phyloP scores from a whole-genome alignment of 2,329 filamentous ascomycete species.

The Colletotrichum sp. region DNA sequence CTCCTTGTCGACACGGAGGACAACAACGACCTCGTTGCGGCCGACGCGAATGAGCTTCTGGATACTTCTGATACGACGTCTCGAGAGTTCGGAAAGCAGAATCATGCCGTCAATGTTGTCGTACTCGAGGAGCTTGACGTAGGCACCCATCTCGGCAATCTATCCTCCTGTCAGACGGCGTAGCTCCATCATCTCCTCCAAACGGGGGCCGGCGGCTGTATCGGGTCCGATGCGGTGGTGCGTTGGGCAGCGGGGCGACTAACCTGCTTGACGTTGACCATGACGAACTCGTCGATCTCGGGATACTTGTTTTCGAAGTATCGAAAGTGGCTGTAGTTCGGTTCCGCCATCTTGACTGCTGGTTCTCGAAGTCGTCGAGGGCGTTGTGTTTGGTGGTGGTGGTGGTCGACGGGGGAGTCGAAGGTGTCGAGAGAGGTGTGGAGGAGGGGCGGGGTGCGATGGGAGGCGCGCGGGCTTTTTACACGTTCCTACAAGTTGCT shows the following conservation, averaged over 20 bases:
- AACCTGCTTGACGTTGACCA: conserved; percentile 99
- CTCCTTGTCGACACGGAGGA: conserved; percentile 98
- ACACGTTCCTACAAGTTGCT: not conserved
- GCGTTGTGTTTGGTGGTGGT: conserved; percentile 19
- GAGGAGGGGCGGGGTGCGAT: conserved; percentile 34
- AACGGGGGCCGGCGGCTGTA: not conserved
- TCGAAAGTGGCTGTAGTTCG: conserved; percentile 73
- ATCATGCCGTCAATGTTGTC: conserved; percentile 99
- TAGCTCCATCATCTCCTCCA: not conserved
- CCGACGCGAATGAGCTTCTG: conserved; percentile 99
- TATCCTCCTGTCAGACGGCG: conserved; percentile 39
- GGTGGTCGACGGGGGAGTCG: not conserved
- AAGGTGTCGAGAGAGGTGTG: conserved; percentile 24
- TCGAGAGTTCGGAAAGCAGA: conserved; percentile 93
- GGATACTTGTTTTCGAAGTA: conserved; percentile 98
- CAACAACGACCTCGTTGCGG: conserved; percentile 97
- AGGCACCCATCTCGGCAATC: conserved; percentile 99
- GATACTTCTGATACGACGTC: conserved; percentile 97
- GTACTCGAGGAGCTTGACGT: conserved; percentile 99
- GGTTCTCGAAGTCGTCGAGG: conserved; percentile 36
- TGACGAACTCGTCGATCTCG: conserved; percentile 99
- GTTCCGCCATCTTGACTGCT: conserved; percentile 82
- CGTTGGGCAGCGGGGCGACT: conserved; percentile 31
- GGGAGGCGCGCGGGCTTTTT: conserved; percentile 24
- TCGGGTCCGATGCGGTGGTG: conserved; percentile 11